Evolutionary conservation across 192 early-diverging fungal genomes (phyloP), one percentile per base, ranked within the genome.

Genomic region (Coemansia sp.): DNA sequence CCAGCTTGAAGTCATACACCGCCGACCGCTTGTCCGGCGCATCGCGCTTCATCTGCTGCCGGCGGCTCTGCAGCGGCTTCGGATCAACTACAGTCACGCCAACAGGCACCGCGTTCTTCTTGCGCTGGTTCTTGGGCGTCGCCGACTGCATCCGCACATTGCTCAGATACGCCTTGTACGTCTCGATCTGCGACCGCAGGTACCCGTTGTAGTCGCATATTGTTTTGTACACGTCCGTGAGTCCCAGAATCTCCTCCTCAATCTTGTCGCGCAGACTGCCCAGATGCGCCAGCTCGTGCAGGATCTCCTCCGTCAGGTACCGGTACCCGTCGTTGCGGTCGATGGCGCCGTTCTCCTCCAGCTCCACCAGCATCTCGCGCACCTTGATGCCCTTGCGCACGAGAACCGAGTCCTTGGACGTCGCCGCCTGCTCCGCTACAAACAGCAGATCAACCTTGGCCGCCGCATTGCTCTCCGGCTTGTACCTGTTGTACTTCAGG

Each of bases 121-220:
- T 74, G 62, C 71, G 77, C 65, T 75, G 84, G 89, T 71, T 86
- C 88, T 78, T 96, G 89, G 63, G 90, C 58, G 75, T 74, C 5
- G 79, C 79, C 21, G 79, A 76, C 65, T 82, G 79, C 79, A 82
- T 89, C 44, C 96, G 90, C 50, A 98, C 96, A 63, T 98, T 98
- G 71, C 94, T 90, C 42, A 98, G 75, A 60, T 98, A 98, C 7
- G 93, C 93, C 84, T 95, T 95, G 85, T 98, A 98, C 23, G 87
- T 89, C 65, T 98, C 96, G 52, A 98, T 81, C 85, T 98, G 96
- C 50, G 88, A 86, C 49, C 89, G 74, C 49, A 95, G 77, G 61
- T 95, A 98, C 65, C 94, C 92, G 85, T 98, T 98, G 76, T 98
- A 95, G 69, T 95, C 93, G 42, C 91, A 83, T 61, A 98, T 98